Conservation (phyloP, 306 rosid genomes). For the Hippophae rhamnoides region DNA sequence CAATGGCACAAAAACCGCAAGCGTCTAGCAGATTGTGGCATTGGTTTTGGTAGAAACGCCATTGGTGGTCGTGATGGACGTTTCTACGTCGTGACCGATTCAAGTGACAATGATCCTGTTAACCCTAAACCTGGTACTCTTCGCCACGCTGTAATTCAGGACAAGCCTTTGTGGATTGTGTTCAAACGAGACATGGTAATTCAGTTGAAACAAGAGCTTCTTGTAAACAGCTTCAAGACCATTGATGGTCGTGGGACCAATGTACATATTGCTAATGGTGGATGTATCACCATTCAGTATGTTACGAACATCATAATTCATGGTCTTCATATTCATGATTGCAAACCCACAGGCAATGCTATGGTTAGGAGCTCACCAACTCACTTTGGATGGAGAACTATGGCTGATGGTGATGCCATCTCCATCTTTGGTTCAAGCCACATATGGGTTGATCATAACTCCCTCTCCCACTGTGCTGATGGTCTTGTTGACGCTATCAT, state of each 20-base stretch:
- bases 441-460: conserved; percentile 92
- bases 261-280: conserved; percentile 94
- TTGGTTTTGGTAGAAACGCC: conserved; percentile 88
- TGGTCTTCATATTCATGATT: conserved; percentile 87
- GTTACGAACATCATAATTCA: conserved; percentile 78
- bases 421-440: conserved; percentile 95
- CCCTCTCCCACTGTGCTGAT: conserved; percentile 89
- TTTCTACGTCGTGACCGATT: conserved; percentile 80
- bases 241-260: conserved; percentile 87
- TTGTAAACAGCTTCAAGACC: conserved; percentile 92
- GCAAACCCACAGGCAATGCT: conserved; percentile 92
- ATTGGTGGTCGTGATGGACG: conserved; percentile 94
- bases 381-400: conserved; percentile 94
- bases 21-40: conserved; percentile 95
- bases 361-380: conserved; percentile 89
- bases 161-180: conserved; percentile 84
- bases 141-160: conserved; percentile 87
- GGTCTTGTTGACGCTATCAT: conserved; percentile 95
- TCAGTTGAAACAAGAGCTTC: conserved; percentile 77
- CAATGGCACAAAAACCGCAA: conserved; percentile 82
- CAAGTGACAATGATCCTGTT: conserved; percentile 65
- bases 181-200: conserved; percentile 97
- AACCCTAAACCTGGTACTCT: conserved; percentile 90
- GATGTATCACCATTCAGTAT: conserved; percentile 77
- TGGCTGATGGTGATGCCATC: conserved; percentile 91